A percentile compares a stretch with the other conserved stretches of the same genome.
These are phyloP conservation scores for Mimosa pudica DNA, from an alignment of 306 rosid species.

Conservation along the genomic window DNA sequence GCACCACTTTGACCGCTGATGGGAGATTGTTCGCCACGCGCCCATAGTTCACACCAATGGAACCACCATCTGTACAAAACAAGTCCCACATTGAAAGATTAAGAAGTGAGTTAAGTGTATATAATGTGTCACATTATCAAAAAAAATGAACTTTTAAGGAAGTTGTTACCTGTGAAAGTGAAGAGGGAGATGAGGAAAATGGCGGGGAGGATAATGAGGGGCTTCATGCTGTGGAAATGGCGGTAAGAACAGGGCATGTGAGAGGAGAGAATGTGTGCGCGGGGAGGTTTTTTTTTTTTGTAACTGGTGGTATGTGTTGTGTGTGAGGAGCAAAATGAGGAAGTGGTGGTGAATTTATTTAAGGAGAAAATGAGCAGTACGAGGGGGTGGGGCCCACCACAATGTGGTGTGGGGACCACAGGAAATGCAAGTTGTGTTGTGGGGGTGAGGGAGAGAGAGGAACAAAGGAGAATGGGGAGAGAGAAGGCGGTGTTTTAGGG, in stretches of 20 bases:
- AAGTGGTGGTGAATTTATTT: slow-evolving; percentile 21
- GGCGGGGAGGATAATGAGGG: slow-evolving; percentile 21
- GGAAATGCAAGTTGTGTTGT: neutral
- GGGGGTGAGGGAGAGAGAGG: too few relatives aligned
- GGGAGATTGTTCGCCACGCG: slow-evolving; percentile 87
- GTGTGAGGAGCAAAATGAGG: slow-evolving; percentile 16
- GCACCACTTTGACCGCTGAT: slow-evolving; percentile 64
- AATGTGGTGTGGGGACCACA: slow-evolving; percentile 43
- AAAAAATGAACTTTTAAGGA: neutral
- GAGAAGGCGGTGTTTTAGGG: neutral
- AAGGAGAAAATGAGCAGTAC: slow-evolving; percentile 24
- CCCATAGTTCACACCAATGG: slow-evolving; percentile 92
- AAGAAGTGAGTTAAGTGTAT: too few relatives aligned
- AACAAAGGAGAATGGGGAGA: neutral
- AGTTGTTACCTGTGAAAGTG: slow-evolving; percentile 48
- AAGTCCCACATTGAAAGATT: too few relatives aligned
- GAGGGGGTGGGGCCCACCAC: slow-evolving; percentile 43
- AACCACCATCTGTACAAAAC: slow-evolving; percentile 62
- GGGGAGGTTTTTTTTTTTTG: neutral
- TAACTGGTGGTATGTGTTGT: too few relatives aligned
- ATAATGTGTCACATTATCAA: neutral
- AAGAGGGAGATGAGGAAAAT: slow-evolving; percentile 34
- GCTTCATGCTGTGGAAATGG: slow-evolving; percentile 50
- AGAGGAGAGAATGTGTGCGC: neutral
- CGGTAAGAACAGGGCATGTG: slow-evolving; percentile 36